Evolutionary conservation across 345 rosid species (phyloP), one percentile per base, ranked within the genome.

Genomic region (Acer campestre): DNA sequence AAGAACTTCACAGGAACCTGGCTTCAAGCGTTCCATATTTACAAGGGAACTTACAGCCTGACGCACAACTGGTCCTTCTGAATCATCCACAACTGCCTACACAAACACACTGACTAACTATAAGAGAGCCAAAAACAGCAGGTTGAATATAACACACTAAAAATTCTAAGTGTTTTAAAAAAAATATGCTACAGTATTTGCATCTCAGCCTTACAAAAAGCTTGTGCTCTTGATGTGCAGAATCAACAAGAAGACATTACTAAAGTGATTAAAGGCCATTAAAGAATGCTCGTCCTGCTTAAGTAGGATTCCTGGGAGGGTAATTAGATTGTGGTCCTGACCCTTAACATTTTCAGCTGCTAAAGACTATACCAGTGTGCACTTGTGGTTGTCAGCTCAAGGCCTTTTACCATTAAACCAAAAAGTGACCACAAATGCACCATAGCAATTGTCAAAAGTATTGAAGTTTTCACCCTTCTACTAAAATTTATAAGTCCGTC

Each of bases 1-100:
- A 72, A 93, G 80, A 61, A 87, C 88, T 80, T 93, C 99, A 82
- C 90, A 86, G 68, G 99, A 92, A 79, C 97, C 99, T 61, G 95
- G 92, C 83, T 82, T 90, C 71, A 74, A 65, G 22, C 86, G 90
- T 83, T 95, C 99, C 94, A 95, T 89, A 68, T 77, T 84, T 49
- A 81, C 62, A 14, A 95, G 87, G 55, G 97, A 88, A 82, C 78
- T 90, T 69, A 82, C 78, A 70, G 92, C 88, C 64, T 88, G 84
- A 46, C 53, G 88, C 73, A 81, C 89, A 79, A 81, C 81, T 29
- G 92, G 76, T 59, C 85, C 92, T 80, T 90, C 93, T 7, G 88
- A 79, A 82, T 87, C 90, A 74, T 82, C 90, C 75, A 84, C 86
- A 61, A 84, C 83, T 12, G 86, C 96, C 99, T 95, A 78, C 40